Percentiles rank a stretch among this genome's conserved stretches.
phyloP scores from a whole-genome alignment of 2,329 filamentous ascomycete genomes.

The Pseudogymnoascus sp. region DNA sequence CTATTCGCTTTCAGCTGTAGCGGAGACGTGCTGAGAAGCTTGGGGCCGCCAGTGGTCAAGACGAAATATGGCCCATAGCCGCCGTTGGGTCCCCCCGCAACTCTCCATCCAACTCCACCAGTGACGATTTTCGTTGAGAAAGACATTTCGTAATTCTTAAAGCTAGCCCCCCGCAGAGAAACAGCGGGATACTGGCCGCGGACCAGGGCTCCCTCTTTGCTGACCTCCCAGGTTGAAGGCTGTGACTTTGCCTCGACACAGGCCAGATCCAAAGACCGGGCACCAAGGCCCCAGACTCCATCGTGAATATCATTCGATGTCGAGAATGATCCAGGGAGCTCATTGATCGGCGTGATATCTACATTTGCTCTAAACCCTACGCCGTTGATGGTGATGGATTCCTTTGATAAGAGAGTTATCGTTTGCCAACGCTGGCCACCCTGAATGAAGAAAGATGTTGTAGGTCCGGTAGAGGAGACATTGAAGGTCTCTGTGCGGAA shows the following conservation, averaged over 20 bases:
- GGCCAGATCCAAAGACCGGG: slow-evolving; percentile 25
- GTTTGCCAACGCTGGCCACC: slow-evolving; percentile 35
- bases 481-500: slow-evolving; percentile 34
- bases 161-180: slow-evolving; percentile 18
- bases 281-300: slow-evolving; percentile 32
- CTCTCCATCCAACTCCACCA: slow-evolving; percentile 32
- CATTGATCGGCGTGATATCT: slow-evolving; percentile 16
- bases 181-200: slow-evolving; percentile 27
- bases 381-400: slow-evolving; percentile 24
- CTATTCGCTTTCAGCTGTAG: slow-evolving; percentile 25
- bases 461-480: slow-evolving; percentile 24
- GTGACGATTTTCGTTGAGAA: slow-evolving; percentile 32
- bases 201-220: slow-evolving; percentile 28
- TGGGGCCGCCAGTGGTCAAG: background rate
- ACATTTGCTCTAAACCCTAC: slow-evolving; percentile 29
- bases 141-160: slow-evolving; percentile 30
- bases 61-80: slow-evolving; percentile 13
- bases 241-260: slow-evolving; percentile 33
- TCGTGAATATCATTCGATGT: slow-evolving; percentile 27
- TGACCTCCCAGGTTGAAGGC: slow-evolving; percentile 30
- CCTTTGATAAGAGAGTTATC: slow-evolving; percentile 29
- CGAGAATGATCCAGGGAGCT: slow-evolving; percentile 26
- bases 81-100: slow-evolving; percentile 19
- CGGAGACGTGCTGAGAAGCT: background rate
- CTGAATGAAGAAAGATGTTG: slow-evolving; percentile 31